These are phyloP conservation scores for Leishmania mexicana DNA, from an alignment of 208 protist species.

Conservation along the genomic window DNA sequence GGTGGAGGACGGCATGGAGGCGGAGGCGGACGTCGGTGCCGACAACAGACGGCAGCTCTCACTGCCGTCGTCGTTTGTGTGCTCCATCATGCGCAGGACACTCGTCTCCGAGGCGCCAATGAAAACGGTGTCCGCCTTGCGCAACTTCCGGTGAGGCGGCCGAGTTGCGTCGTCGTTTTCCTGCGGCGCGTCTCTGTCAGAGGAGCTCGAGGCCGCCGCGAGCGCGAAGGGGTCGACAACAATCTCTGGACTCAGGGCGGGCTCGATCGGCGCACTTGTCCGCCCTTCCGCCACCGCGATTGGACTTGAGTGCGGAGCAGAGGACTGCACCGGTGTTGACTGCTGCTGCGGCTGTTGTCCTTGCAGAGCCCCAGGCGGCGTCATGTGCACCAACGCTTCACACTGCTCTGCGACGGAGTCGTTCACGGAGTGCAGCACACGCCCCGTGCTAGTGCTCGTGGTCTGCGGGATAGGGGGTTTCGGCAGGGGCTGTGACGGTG, in stretches of 20 bases:
- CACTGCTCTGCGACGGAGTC: constrained; percentile 15
- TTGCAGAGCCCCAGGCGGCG: not conserved
- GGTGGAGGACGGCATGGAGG: constrained; percentile 7
- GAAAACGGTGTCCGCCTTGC: constrained; percentile 1
- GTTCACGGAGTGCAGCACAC: not conserved
- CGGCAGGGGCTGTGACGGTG: not conserved
- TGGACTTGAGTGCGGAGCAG: not conserved
- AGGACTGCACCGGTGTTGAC: not conserved
- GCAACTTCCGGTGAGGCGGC: constrained; percentile 6
- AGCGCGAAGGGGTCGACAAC: constrained; percentile 19
- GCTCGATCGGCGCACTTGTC: not conserved
- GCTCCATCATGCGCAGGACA: constrained; percentile 29
- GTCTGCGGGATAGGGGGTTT: constrained; percentile 14
- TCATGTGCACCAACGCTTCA: constrained; percentile 9
- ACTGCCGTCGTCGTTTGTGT: not conserved
- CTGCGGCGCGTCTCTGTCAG: not conserved
- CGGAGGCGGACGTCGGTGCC: not conserved
- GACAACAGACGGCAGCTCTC: not conserved
- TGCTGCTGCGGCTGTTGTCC: not conserved
- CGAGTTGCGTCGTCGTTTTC: not conserved
- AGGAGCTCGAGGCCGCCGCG: constrained; percentile 15
- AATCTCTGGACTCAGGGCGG: constrained; percentile 11
- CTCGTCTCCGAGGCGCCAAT: constrained; percentile 30
- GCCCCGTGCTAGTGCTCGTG: not conserved
- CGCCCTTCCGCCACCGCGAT: not conserved